These are phyloP conservation scores for Melanogaster broomeanus DNA, from an alignment of 768 basidiomycete species.

Conservation along the genomic window DNA sequence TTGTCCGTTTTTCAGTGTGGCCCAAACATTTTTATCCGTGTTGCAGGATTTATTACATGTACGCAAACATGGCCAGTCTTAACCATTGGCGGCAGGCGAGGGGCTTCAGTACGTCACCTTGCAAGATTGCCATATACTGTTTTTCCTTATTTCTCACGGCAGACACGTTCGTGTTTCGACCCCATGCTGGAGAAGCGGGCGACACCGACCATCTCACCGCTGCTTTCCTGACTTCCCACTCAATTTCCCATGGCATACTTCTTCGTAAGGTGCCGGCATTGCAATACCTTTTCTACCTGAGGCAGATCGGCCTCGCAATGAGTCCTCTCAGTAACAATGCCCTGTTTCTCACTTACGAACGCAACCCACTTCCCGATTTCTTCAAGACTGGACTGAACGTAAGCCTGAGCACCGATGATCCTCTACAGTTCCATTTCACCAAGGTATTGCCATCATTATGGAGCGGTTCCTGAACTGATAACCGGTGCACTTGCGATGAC, in stretches of 20 bases:
- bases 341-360: conserved; percentile 92
- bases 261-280: conserved; percentile 96
- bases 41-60: conserved; percentile 94
- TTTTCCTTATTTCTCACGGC: conserved; percentile 1
- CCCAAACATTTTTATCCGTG: conserved; percentile 3
- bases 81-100: conserved; percentile 88
- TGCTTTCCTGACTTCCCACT: conserved; percentile 94
- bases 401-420: conserved; percentile 94
- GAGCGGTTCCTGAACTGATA: neutral
- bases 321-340: conserved; percentile 98
- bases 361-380: conserved; percentile 96
- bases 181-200: conserved; percentile 97
- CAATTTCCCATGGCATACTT: conserved; percentile 98
- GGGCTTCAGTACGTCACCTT: conserved; percentile 81
- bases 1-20: neutral
- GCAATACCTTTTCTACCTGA: conserved; percentile 96
- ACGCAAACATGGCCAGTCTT: conserved; percentile 91
- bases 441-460: conserved; percentile 57
- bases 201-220: conserved; percentile 97
- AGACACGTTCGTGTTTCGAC: conserved; percentile 97
- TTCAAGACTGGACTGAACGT: conserved; percentile 96
- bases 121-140: conserved; percentile 4
- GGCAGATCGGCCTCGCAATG: conserved; percentile 99
- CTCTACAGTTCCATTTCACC: conserved; percentile 97
- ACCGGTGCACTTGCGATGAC: neutral